Conservation (phyloP, 78 protist genomes). For the Polysphondylium violaceum region DNA sequence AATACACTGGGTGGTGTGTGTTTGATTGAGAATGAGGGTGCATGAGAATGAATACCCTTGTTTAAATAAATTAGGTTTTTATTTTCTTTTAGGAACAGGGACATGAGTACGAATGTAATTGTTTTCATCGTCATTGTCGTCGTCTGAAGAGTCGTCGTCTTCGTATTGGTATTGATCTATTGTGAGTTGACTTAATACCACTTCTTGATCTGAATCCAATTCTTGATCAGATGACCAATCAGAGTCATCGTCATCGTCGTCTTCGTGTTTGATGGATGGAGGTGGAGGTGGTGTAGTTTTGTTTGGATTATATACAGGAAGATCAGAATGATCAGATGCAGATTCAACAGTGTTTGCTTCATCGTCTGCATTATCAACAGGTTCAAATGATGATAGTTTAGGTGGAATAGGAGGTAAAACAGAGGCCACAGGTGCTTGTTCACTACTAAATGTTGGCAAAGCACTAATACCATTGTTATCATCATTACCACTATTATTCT, state of each 20-base stretch:
- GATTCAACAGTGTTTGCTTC: conserved; percentile 12
- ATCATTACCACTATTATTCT: not conserved
- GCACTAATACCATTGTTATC: not conserved
- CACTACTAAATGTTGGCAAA: conserved; percentile 29
- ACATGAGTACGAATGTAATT: conserved; percentile 13
- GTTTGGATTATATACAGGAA: not conserved
- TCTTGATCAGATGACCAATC: conserved; percentile 30
- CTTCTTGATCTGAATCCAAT: not conserved
- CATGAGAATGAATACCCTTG: too few relatives aligned
- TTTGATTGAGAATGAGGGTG: too few relatives aligned
- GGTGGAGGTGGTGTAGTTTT: not conserved
- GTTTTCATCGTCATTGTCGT: not conserved
- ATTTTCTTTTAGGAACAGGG: too few relatives aligned
- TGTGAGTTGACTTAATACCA: not conserved
- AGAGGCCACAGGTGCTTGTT: conserved; percentile 20
- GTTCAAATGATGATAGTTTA: not conserved
- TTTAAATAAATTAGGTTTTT: too few relatives aligned
- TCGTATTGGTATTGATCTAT: conserved; percentile 12
- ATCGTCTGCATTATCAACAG: conserved; percentile 9
- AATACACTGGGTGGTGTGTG: too few relatives aligned
- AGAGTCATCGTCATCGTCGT: not conserved
- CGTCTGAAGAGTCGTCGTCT: conserved; percentile 18
- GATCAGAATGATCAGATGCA: not conserved
- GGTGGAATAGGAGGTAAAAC: conserved; percentile 12
- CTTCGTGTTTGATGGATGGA: not conserved